Percentiles rank a stretch among this genome's conserved stretches.
These are phyloP conservation scores for Glaciozyma martinii DNA, from an alignment of 768 basidiomycete species.

Conservation along the genomic window DNA sequence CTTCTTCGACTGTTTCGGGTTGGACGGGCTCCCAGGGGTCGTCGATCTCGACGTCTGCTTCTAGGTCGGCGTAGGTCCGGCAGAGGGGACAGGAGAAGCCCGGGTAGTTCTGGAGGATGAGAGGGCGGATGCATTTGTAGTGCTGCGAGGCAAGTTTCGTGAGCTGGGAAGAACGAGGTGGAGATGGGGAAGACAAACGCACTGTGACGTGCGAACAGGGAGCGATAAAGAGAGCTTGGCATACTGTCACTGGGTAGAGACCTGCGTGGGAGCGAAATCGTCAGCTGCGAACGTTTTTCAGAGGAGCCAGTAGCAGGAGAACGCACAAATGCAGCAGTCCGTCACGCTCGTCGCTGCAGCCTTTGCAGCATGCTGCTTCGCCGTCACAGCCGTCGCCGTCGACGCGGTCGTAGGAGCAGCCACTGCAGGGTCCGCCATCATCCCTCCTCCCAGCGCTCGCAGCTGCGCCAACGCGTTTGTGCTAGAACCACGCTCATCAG, in stretches of 20 bases:
- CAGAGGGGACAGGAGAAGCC: conserved; percentile 94
- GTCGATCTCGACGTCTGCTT: conserved; percentile 57
- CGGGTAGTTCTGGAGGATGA: conserved; percentile 78
- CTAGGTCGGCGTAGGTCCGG: conserved; percentile 86
- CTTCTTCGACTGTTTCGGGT: conserved; percentile 9
- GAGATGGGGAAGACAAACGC: conserved; percentile 42
- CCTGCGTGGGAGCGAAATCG: conserved; percentile 42
- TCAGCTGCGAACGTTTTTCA: not conserved
- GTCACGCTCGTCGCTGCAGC: conserved; percentile 37
- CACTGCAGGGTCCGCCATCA: conserved; percentile 9
- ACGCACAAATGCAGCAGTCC: conserved; percentile 89
- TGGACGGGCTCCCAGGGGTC: not conserved
- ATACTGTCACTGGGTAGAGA: conserved; percentile 80
- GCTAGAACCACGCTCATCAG: conserved; percentile 29
- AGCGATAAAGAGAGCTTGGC: conserved; percentile 92
- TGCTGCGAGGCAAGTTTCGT: conserved; percentile 43
- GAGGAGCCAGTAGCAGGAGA: not conserved
- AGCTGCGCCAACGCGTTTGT: conserved; percentile 68
- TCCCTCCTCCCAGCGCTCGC: conserved; percentile 40
- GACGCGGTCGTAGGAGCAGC: conserved; percentile 17
- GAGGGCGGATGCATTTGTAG: conserved; percentile 91
- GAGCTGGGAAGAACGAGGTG: conserved; percentile 35
- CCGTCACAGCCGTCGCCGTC: not conserved
- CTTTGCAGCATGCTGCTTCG: conserved; percentile 12
- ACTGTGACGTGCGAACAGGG: conserved; percentile 77